These are phyloP conservation scores for Yarrowia bubula DNA, from an alignment of 805 yeast genomes.

Conservation along the genomic window DNA sequence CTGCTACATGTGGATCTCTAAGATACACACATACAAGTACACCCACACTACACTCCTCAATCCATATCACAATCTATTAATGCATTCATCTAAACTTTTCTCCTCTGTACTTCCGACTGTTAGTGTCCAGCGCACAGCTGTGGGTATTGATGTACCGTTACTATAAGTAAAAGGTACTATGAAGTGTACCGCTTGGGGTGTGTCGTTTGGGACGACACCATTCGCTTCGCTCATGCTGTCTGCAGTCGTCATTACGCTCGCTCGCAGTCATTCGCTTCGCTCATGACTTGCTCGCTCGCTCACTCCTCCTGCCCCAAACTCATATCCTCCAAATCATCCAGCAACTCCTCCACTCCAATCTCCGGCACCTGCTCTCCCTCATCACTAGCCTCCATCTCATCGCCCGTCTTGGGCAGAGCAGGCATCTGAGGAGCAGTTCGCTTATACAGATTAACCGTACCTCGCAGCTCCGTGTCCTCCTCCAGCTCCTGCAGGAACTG, in stretches of 20 bases:
- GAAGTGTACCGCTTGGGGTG: too few species aligned
- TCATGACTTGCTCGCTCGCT: not conserved
- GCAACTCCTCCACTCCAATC: slow-evolving; percentile 83
- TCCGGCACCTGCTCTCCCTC: slow-evolving; percentile 70
- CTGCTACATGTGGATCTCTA: too few species aligned
- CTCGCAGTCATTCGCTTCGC: too few species aligned
- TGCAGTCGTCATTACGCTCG: too few species aligned
- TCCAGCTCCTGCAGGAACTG: slow-evolving; percentile 94
- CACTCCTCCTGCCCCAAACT: slow-evolving; percentile 49
- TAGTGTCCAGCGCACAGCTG: not conserved
- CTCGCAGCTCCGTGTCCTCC: slow-evolving; percentile 93
- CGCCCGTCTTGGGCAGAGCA: slow-evolving; percentile 32
- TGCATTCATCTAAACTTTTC: slow-evolving; percentile 5
- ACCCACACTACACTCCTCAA: too few species aligned
- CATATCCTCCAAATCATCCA: slow-evolving; percentile 95
- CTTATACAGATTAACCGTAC: slow-evolving; percentile 84
- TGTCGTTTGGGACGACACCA: not conserved
- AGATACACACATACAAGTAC: too few species aligned
- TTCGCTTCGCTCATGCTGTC: not conserved
- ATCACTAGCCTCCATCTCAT: slow-evolving; percentile 33
- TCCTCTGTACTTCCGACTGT: not conserved
- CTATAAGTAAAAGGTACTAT: too few species aligned
- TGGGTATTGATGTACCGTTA: too few species aligned
- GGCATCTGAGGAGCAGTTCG: slow-evolving; percentile 41
- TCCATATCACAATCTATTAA: not conserved